Percentiles rank a stretch among this genome's conserved stretches.
These are phyloP conservation scores for Saprolegnia diclina DNA, from an alignment of 352 stramenopile genomes.

Conservation along the genomic window DNA sequence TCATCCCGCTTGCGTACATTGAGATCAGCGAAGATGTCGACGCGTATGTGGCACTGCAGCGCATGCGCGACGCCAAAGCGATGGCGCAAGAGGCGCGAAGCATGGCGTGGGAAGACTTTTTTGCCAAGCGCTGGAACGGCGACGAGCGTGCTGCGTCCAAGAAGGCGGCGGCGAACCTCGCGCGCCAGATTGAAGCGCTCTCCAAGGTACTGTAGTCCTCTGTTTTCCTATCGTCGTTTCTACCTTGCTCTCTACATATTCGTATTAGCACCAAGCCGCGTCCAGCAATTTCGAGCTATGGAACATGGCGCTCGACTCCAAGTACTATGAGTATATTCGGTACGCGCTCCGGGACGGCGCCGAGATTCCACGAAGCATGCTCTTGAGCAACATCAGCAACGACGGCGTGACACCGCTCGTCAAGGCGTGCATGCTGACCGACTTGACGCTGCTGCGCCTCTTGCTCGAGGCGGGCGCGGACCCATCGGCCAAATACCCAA, in stretches of 20 bases:
- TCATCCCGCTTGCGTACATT: constrained; percentile 11
- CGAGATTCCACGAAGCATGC: not conserved
- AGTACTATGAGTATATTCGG: constrained; percentile 22
- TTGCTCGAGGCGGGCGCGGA: constrained; percentile 20
- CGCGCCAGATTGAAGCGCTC: constrained; percentile 15
- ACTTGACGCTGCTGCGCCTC: constrained; percentile 6
- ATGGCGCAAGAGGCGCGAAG: constrained; percentile 13
- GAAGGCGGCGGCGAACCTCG: constrained; percentile 5
- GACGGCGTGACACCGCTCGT: constrained; percentile 21
- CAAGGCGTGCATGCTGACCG: constrained; percentile 9
- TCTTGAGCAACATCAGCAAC: constrained; percentile 18
- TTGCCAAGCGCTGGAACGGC: constrained; percentile 6
- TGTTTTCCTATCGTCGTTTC: no score
- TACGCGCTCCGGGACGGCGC: constrained; percentile 16
- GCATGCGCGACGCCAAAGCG: not conserved
- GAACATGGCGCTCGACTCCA: constrained; percentile 15
- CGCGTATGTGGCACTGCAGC: not conserved
- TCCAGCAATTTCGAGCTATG: constrained; percentile 26
- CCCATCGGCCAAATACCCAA: not conserved
- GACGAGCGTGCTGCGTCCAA: not conserved
- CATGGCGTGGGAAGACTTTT: constrained; percentile 27
- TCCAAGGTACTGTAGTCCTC: constrained; percentile 19
- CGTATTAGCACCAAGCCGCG: constrained; percentile 7
- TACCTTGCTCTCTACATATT: no score
- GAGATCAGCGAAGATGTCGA: constrained; percentile 10